These are phyloP conservation scores for Baeospora myosura DNA, from an alignment of 1,284 basidiomycete species.

Conservation along the genomic window DNA sequence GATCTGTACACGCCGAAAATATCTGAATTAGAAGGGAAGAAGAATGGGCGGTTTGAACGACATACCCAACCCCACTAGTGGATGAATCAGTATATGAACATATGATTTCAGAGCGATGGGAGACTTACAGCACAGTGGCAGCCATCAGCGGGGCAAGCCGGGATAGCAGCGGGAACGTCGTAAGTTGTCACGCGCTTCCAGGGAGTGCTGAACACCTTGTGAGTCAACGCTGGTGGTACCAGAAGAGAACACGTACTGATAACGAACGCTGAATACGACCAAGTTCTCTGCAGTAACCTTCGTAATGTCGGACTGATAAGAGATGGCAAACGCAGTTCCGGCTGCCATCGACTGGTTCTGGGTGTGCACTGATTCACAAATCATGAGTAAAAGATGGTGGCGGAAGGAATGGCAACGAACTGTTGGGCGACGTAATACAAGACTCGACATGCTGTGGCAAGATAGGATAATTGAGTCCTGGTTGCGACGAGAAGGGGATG, in stretches of 20 bases:
- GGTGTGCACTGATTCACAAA: slow-evolving; percentile 28
- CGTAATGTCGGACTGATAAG: slow-evolving; percentile 33
- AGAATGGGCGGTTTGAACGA: neutral
- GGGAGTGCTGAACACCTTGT: slow-evolving; percentile 29
- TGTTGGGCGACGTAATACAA: slow-evolving; percentile 33
- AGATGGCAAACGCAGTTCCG: slow-evolving; percentile 39
- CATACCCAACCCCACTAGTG: neutral
- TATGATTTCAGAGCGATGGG: no score
- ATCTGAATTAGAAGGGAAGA: slow-evolving; percentile 6
- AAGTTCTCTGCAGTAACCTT: slow-evolving; percentile 23
- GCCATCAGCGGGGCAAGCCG: slow-evolving; percentile 37
- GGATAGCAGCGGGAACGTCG: slow-evolving; percentile 38
- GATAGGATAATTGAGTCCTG: neutral
- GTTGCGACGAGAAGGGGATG: slow-evolving; percentile 1
- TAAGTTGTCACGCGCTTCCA: slow-evolving; percentile 39
- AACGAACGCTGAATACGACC: slow-evolving; percentile 26
- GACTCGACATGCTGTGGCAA: slow-evolving; percentile 15
- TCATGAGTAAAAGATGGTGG: neutral
- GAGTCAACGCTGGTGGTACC: slow-evolving; percentile 17
- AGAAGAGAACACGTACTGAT: slow-evolving; percentile 19
- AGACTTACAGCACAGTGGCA: slow-evolving; percentile 41
- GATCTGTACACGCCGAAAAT: slow-evolving; percentile 38
- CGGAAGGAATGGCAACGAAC: slow-evolving; percentile 18
- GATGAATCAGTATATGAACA: neutral
- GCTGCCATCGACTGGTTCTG: slow-evolving; percentile 35